These are phyloP conservation scores for Marasmius oreades DNA, from an alignment of 1,284 basidiomycete genomes.

Conservation along the genomic window DNA sequence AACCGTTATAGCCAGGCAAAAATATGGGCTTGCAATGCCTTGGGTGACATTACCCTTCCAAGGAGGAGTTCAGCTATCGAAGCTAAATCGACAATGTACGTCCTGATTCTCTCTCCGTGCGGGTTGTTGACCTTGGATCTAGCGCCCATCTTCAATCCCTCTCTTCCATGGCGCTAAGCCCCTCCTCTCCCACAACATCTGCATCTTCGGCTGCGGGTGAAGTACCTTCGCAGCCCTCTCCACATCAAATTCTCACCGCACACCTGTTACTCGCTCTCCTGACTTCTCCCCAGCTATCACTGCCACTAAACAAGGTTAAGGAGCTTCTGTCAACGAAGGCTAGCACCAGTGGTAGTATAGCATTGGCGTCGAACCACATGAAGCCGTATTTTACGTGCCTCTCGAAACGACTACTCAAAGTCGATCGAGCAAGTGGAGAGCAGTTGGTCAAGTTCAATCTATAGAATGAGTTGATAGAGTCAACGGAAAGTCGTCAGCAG, in stretches of 20 bases:
- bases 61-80: slow-evolving; percentile 45
- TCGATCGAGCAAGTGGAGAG: slow-evolving; percentile 67
- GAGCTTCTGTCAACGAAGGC: slow-evolving; percentile 44
- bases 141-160: slow-evolving; percentile 55
- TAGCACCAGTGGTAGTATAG: slow-evolving; percentile 31
- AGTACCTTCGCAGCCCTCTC: slow-evolving; percentile 35
- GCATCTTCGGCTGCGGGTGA: slow-evolving; percentile 31
- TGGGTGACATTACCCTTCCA: slow-evolving; percentile 56
- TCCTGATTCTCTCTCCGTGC: slow-evolving; percentile 8
- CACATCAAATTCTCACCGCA: slow-evolving; percentile 69
- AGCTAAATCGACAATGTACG: slow-evolving; percentile 66
- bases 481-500: too few relatives aligned
- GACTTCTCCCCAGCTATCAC: slow-evolving; percentile 45
- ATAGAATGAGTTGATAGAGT: slow-evolving; percentile 21
- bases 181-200: slow-evolving; percentile 41
- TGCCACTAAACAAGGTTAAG: slow-evolving; percentile 63
- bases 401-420: slow-evolving; percentile 69
- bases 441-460: slow-evolving; percentile 70
- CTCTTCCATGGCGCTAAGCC: slow-evolving; percentile 36
- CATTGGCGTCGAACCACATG: slow-evolving; percentile 35
- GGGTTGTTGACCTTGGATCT: slow-evolving; percentile 5
- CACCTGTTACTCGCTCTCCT: slow-evolving; percentile 58
- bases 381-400: slow-evolving; percentile 64
- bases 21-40: slow-evolving; percentile 58
- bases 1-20: slow-evolving; percentile 41